phyloP scores from a whole-genome alignment of 208 protist species.

The Phytomonas serpens region DNA sequence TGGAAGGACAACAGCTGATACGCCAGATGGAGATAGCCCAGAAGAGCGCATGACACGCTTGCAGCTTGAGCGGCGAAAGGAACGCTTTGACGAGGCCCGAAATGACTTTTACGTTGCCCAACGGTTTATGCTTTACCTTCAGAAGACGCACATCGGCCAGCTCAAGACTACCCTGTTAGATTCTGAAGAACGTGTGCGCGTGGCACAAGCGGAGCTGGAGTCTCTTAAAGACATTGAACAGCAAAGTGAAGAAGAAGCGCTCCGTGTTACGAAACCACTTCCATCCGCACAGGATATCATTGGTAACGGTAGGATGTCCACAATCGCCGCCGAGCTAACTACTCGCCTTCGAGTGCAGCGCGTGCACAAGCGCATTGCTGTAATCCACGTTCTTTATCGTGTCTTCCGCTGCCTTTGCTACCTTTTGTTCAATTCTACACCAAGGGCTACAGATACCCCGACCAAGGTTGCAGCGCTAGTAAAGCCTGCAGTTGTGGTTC shows the following conservation, averaged over 20 bases:
- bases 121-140: constrained; percentile 58
- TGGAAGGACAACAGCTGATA: constrained; percentile 11
- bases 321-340: constrained; percentile 1
- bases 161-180: constrained; percentile 48
- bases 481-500: constrained; percentile 71
- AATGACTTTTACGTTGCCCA: constrained; percentile 56
- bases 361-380: constrained; percentile 37
- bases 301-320: not conserved
- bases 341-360: constrained; percentile 22
- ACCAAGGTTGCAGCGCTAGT: constrained; percentile 67
- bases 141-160: constrained; percentile 47
- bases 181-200: constrained; percentile 39
- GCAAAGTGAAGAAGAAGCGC: constrained; percentile 19
- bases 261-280: not conserved
- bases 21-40: constrained; percentile 9
- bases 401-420: constrained; percentile 72
- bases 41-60: constrained; percentile 12
- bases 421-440: constrained; percentile 57
- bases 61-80: constrained; percentile 29
- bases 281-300: not conserved
- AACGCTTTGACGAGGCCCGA: constrained; percentile 33
- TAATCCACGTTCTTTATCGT: constrained; percentile 50
- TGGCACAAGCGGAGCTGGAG: constrained; percentile 28
- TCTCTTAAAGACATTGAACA: constrained; percentile 15
- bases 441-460: constrained; percentile 48